Evolutionary conservation across 441 rosid genomes (phyloP), one percentile per base, ranked within the genome.

Genomic region (Breynia disticha): DNA sequence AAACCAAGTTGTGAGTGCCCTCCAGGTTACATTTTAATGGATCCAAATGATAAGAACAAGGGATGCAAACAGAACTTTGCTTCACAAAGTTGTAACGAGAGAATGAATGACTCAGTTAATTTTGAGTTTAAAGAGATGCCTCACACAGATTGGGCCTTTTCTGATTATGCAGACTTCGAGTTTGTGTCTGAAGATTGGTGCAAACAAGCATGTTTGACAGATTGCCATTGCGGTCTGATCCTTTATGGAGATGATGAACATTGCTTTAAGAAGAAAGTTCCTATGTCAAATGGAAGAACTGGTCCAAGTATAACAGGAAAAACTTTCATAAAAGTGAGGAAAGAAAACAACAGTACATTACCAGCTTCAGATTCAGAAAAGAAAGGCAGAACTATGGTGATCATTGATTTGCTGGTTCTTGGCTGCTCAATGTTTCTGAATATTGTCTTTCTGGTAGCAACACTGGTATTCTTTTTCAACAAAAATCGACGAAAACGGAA

Each of bases 141-240:
- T 5, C 50, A 48, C 7, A 48, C 56, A 0, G 28, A 72, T 58
- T 80, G 76, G 69, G 78, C 78, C 4, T 14, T 12, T 0, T 24
- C 63, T 16, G 86, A 77, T 50, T 75, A 66, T 37, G 68, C 59
- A 20, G 16, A 1, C 10, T 48, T 68, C 17, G 0, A 0, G 0
- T 50, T 59, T 32, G 16, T 19, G 22, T 53, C n/a, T 1, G 69
- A 63, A 55, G 76, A 19, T 0, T 56, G 56, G 16, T 79, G 81
- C 47, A 57, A 12, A 21, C 55, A 61, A 5, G 52, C 77, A 20
- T 79, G 81, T 64, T 63, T 77, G 48, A 42, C 9, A 0, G 86
- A 77, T 48, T 80, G 86, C 50, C 50, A 59, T 28, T 80, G 86
- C 56, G 71, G 51, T 1, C 79, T 69, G 3, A 72, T 72, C 22